These are phyloP conservation scores for Leccinellum albellum DNA, from an alignment of 768 basidiomycete species.

Conservation along the genomic window DNA sequence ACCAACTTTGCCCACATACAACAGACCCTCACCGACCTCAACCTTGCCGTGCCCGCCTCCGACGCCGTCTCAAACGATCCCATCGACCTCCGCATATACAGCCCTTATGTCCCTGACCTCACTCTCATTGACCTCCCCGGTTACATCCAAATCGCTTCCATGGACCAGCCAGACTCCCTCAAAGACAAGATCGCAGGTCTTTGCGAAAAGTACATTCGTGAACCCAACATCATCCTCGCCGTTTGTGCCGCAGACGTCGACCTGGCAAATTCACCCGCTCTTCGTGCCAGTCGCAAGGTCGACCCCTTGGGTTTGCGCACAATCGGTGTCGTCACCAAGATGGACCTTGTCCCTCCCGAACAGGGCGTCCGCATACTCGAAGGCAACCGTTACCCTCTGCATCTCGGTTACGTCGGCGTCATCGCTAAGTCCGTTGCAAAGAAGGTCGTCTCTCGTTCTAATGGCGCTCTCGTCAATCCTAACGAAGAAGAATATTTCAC, in stretches of 20 bases:
- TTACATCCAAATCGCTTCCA: constrained; percentile 89
- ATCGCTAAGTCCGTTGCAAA: constrained; percentile 77
- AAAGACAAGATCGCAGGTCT: constrained; percentile 88
- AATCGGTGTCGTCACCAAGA: constrained; percentile 97
- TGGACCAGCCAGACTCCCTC: constrained; percentile 93
- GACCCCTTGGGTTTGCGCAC: constrained; percentile 94
- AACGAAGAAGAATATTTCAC: constrained; percentile 69
- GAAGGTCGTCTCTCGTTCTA: constrained; percentile 47
- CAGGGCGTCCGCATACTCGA: constrained; percentile 76
- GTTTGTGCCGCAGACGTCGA: constrained; percentile 99
- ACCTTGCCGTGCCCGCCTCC: constrained; percentile 85
- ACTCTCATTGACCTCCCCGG: constrained; percentile 97
- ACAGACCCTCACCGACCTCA: constrained; percentile 89
- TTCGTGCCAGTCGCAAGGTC: constrained; percentile 88
- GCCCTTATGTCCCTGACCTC: constrained; percentile 92
- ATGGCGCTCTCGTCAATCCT: constrained; percentile 46
- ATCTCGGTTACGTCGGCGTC: constrained; percentile 96
- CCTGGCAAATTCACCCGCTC: constrained; percentile 94
- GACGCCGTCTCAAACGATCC: constrained; percentile 93
- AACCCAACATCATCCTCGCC: constrained; percentile 99
- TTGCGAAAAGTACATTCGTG: constrained; percentile 97
- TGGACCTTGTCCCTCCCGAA: constrained; percentile 91
- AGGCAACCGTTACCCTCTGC: constrained; percentile 94
- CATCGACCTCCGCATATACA: constrained; percentile 95
- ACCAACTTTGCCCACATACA: constrained; percentile 91